These are phyloP conservation scores for Pelargonium nanum DNA, from an alignment of 345 rosid genomes.

Conservation along the genomic window DNA sequence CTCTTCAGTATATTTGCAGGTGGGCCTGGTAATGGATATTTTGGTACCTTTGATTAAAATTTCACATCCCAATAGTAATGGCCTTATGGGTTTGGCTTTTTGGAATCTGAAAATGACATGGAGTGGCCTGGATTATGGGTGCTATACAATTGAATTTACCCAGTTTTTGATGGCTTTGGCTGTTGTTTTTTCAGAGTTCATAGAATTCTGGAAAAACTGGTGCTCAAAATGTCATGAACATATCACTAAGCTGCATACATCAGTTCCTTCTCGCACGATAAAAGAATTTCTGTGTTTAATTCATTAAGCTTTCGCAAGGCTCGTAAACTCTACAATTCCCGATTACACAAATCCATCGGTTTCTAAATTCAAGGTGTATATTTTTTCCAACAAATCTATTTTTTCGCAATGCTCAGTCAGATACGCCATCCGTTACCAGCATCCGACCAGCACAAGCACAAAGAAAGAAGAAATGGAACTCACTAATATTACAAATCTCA, in stretches of 20 bases:
- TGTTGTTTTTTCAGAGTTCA: too few relatives aligned
- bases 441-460: slow-evolving; percentile 26
- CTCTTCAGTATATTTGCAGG: background rate
- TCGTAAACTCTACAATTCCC: background rate
- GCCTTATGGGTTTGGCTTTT: slow-evolving; percentile 12
- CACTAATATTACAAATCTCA: slow-evolving; percentile 62
- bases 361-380: slow-evolving; percentile 8
- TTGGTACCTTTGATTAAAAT: slow-evolving; percentile 12
- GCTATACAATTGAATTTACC: background rate
- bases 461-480: slow-evolving; percentile 32
- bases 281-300: background rate
- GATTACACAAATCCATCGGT: slow-evolving; percentile 24
- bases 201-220: too few relatives aligned
- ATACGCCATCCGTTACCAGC: too few relatives aligned
- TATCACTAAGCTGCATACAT: too few relatives aligned
- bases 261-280: too few relatives aligned
- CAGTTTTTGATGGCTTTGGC: too few relatives aligned
- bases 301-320: background rate
- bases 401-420: slow-evolving; percentile 24
- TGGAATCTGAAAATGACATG: slow-evolving; percentile 16
- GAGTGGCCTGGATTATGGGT: slow-evolving; percentile 10
- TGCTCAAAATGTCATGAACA: too few relatives aligned
- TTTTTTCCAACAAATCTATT: slow-evolving; percentile 36
- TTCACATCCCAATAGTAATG: slow-evolving; percentile 18
- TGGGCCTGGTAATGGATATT: slow-evolving; percentile 21